Conservation (phyloP, 73 alveolate genomes). For the Uronychia binucleata region DNA sequence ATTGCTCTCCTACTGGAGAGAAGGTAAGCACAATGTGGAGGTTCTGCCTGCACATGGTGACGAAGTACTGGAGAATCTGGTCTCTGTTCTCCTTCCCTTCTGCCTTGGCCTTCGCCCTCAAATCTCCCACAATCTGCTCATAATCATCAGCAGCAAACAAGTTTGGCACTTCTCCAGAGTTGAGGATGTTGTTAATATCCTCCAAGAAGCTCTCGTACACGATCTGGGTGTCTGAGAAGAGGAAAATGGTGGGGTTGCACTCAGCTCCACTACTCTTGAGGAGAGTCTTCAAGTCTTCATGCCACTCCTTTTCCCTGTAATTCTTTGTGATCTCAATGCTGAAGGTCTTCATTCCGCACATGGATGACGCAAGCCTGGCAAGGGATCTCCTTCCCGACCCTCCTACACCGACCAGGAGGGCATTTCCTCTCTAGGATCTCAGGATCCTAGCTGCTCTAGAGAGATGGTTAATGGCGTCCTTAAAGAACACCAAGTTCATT, state of each 20-base stretch:
- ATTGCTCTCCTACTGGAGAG: constrained; percentile 99
- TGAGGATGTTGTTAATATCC: constrained; percentile 99
- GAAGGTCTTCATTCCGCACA: constrained; percentile 90
- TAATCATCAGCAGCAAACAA: constrained; percentile 97
- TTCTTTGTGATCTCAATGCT: constrained; percentile 97
- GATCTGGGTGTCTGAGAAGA: constrained; percentile 98
- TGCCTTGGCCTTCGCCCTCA: constrained; percentile 98
- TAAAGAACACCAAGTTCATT: constrained; percentile 99
- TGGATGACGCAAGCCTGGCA: constrained; percentile 92
- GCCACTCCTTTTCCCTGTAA: constrained; percentile 97
- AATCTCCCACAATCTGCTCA: constrained; percentile 96
- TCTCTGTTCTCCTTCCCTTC: constrained; percentile 98
- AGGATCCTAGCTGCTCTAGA: constrained; percentile 97
- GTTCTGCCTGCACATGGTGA: constrained; percentile 96
- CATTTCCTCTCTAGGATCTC: constrained; percentile 99
- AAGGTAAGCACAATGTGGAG: constrained; percentile 98
- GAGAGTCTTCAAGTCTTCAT: constrained; percentile 97
- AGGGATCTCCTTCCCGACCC: constrained; percentile 99
- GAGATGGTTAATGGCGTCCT: constrained; percentile 98
- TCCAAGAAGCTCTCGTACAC: constrained; percentile 99
- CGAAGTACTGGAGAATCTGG: constrained; percentile 95
- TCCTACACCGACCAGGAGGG: constrained; percentile 99
- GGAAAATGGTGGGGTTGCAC: constrained; percentile 89
- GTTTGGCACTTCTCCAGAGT: constrained; percentile 99
- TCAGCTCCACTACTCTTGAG: constrained; percentile 92